Percentiles rank a stretch among this genome's conserved stretches.
phyloP scores from a whole-genome alignment of 2,329 filamentous ascomycete species.

The Pestalotiopsis sp. region DNA sequence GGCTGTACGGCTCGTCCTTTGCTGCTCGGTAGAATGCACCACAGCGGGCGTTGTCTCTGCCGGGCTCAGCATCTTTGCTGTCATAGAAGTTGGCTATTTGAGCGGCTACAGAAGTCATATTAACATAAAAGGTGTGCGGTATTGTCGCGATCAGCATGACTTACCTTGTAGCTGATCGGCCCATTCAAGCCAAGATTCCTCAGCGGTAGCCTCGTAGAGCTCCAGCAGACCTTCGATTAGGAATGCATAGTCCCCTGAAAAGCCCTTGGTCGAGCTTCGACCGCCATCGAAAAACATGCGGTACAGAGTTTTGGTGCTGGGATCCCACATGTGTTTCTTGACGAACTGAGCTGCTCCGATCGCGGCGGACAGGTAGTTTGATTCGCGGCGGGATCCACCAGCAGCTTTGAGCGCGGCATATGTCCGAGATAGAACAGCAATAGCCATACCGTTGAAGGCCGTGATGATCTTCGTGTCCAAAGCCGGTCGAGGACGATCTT shows the following conservation, averaged over 20 bases:
- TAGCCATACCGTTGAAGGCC: slow-evolving; percentile 86
- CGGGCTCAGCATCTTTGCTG: slow-evolving; percentile 34
- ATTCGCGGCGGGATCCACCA: slow-evolving; percentile 54
- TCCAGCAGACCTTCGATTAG: slow-evolving; percentile 80
- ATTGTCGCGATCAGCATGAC: slow-evolving; percentile 22
- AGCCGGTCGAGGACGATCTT: slow-evolving; percentile 73
- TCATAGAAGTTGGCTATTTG: slow-evolving; percentile 83
- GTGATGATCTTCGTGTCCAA: slow-evolving; percentile 88
- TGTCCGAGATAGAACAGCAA: slow-evolving; percentile 78
- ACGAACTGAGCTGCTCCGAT: slow-evolving; percentile 73
- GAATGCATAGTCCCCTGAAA: slow-evolving; percentile 95
- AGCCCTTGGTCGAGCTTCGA: slow-evolving; percentile 67
- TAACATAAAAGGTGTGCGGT: not conserved
- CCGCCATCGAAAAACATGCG: slow-evolving; percentile 71
- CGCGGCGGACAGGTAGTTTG: slow-evolving; percentile 65
- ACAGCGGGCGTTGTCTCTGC: slow-evolving; percentile 38
- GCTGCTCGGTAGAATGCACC: slow-evolving; percentile 76
- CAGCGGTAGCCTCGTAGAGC: slow-evolving; percentile 80
- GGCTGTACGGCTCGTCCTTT: slow-evolving; percentile 63
- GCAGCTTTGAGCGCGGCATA: slow-evolving; percentile 50
- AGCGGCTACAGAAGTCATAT: not conserved
- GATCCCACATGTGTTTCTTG: slow-evolving; percentile 71
- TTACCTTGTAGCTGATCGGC: slow-evolving; percentile 67
- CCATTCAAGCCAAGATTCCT: slow-evolving; percentile 75
- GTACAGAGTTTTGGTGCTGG: slow-evolving; percentile 62